Evolutionary conservation across 1,139 yeast species (phyloP).

Genomic region (Debaryomyces robertsiae): DNA sequence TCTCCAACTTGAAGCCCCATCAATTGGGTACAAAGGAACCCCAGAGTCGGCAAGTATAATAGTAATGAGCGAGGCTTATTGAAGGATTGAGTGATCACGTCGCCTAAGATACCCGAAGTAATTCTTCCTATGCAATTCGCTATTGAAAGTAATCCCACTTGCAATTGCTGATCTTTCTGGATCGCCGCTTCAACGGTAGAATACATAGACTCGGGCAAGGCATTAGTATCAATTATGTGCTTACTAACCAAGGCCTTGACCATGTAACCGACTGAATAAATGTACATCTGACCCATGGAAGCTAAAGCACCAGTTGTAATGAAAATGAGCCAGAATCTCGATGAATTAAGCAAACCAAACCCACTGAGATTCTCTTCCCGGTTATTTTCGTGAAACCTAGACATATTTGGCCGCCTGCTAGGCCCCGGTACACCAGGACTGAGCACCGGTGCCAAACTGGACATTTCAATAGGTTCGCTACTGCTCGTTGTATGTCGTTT

Average conservation of each 20-base stretch:
- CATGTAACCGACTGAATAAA: slow-evolving; percentile 63
- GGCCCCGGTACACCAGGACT: slow-evolving; percentile 1
- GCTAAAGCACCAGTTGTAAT: slow-evolving; percentile 52
- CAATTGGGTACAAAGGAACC: slow-evolving; percentile 44
- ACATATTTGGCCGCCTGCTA: neutral
- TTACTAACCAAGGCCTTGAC: slow-evolving; percentile 51
- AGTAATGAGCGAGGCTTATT: slow-evolving; percentile 48
- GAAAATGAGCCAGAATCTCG: slow-evolving; percentile 53
- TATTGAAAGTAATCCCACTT: slow-evolving; percentile 56
- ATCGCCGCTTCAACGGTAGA: slow-evolving; percentile 31
- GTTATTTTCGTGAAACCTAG: neutral
- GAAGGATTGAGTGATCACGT: slow-evolving; percentile 47
- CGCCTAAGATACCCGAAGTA: slow-evolving; percentile 55
- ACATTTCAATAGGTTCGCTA: slow-evolving; percentile 19
- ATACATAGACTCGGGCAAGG: slow-evolving; percentile 16
- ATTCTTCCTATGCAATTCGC: slow-evolving; percentile 59
- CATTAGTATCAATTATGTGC: slow-evolving; percentile 13
- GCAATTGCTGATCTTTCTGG: slow-evolving; percentile 56
- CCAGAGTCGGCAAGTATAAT: slow-evolving; percentile 47
- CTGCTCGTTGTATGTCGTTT: slow-evolving; percentile 11
- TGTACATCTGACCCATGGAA: slow-evolving; percentile 63
- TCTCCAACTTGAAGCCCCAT: slow-evolving; percentile 35
- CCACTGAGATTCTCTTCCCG: slow-evolving; percentile 19
- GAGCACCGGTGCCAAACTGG: slow-evolving; percentile 7
- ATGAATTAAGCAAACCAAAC: slow-evolving; percentile 29